Conservation (phyloP, 2,329 filamentous ascomycete species). For the Xylariaceae sp. region DNA sequence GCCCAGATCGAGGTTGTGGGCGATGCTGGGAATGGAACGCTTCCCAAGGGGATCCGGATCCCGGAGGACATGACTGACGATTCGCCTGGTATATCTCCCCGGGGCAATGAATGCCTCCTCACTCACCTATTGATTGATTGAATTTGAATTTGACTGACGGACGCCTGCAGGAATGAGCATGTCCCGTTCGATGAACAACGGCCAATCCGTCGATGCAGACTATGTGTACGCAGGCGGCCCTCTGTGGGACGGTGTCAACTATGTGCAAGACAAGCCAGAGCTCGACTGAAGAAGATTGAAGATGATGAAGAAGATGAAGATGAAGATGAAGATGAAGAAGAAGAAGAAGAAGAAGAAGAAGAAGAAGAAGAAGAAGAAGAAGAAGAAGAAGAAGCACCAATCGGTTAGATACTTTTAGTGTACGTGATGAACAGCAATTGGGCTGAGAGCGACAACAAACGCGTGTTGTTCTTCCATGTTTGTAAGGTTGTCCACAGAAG, state of each 20-base stretch:
- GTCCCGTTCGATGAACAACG: background rate
- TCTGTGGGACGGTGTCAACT: background rate
- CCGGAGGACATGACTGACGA: conserved; percentile 4
- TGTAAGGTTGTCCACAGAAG: too few species aligned
- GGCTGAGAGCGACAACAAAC: too few species aligned
- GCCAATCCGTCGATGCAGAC: background rate
- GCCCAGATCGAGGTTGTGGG: conserved; percentile 10
- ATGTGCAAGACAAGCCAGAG: background rate
- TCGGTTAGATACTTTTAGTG: too few species aligned
- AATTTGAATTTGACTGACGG: background rate
- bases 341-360: too few species aligned
- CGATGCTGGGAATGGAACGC: background rate
- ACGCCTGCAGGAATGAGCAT: conserved; percentile 1
- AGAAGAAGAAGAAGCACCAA: too few species aligned
- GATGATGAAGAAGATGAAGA: background rate
- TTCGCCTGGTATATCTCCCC: background rate
- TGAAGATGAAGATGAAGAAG: too few species aligned
- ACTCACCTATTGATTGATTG: background rate
- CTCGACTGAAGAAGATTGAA: background rate
- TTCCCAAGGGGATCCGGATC: conserved; percentile 10
- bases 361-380: too few species aligned
- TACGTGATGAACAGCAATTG: too few species aligned
- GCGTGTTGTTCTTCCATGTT: too few species aligned
- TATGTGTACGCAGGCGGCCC: conserved; percentile 3
- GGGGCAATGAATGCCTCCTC: background rate